Percentiles rank a stretch among this genome's conserved stretches.
Conservation (phyloP, 1,284 basidiomycete species). For the Naganishia albida region DNA sequence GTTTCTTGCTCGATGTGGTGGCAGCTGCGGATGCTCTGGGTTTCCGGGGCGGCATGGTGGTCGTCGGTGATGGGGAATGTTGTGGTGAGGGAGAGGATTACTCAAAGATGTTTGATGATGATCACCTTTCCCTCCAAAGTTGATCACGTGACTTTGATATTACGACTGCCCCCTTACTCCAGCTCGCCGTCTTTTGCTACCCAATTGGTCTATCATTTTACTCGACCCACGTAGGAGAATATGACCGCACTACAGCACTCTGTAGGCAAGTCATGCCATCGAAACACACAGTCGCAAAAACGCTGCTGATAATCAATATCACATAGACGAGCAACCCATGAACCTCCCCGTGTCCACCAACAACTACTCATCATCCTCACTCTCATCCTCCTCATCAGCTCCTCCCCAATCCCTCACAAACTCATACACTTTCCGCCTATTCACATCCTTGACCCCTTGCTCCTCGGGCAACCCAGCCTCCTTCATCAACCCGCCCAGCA, state of each 20-base stretch:
- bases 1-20: slow-evolving; percentile 5
- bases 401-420: slow-evolving; percentile 34
- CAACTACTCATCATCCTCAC: slow-evolving; percentile 32
- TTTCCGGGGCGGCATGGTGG: slow-evolving; percentile 8
- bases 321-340: too few species aligned
- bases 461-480: slow-evolving; percentile 27
- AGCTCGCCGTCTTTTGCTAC: slow-evolving; percentile 16
- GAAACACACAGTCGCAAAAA: too few species aligned
- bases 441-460: slow-evolving; percentile 28
- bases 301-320: too few species aligned
- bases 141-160: not conserved
- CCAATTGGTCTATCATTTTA: too few species aligned
- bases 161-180: too few species aligned
- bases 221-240: too few species aligned
- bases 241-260: too few species aligned
- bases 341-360: not conserved
- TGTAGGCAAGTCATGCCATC: too few species aligned
- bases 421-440: slow-evolving; percentile 29
- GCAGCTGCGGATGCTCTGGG: not conserved
- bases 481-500: slow-evolving; percentile 23
- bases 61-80: not conserved
- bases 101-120: not conserved
- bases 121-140: not conserved
- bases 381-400: slow-evolving; percentile 33
- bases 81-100: not conserved